Base-by-base conservation (phyloP, 1,284 basidiomycete species). In the Rugiboletus extremiorientalis region DNA sequence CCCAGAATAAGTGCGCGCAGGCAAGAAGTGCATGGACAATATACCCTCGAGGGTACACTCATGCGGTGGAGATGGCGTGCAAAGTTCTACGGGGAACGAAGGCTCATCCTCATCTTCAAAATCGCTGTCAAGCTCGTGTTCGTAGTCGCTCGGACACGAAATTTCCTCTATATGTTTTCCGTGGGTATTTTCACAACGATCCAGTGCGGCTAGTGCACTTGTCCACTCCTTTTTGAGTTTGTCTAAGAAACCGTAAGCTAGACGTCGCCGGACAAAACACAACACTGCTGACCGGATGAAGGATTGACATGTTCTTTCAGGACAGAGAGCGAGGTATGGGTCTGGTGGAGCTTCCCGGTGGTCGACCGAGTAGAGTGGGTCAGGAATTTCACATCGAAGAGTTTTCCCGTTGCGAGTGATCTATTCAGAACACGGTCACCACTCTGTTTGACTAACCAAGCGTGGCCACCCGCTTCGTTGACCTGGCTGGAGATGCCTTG, bases 71-170 rank as follows among this genome's bases (percentile, higher is more conserved):
- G 43, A 40, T 15, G 40, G 28, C 34, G 41, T 22, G n/a, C 28
- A 23, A 8, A 27, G 38, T 25, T 42, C 52, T 12, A 42, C 16
- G 28, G 25, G 7, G 2, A 40, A 31, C 15, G 41, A 12, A 4
- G 6, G 30, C 43, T 56, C 54, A 6, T 58, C 63, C 14, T 67
- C 67, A 18, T 70, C 67, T 16, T 67, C 68, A 9, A 47, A 64
- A 50, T 67, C 65, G 11, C 69, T 69, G 41, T 67, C 69, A 41
- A 61, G 61, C 8, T 71, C 67, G 25, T 70, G 63, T 5, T 67
- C 59, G 6, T 64, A 54, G 40, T 44, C 57, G 2, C 53, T 16
- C 2, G 66, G 56, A 43, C 54, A 66, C 14, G 10, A 28, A n/a
- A 66, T 60, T 37, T 64, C 63, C 37, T 14, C 16, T 14, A 33